phyloP scores from a whole-genome alignment of 2,329 filamentous ascomycete genomes.

The Hirsutella rhossiliensis region DNA sequence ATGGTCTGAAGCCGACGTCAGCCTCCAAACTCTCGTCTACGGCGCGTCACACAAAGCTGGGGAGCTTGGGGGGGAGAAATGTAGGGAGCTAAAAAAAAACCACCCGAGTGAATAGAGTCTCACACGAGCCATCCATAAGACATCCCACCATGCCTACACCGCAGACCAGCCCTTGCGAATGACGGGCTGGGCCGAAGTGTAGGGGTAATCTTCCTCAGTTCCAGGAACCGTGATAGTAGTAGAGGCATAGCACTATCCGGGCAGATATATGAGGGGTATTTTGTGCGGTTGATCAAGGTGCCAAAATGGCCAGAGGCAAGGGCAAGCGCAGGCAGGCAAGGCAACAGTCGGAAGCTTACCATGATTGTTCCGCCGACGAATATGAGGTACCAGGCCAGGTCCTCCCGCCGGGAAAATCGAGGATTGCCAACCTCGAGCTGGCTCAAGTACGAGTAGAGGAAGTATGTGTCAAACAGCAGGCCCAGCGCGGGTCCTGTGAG shows the following conservation, averaged over 20 bases:
- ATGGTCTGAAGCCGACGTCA: slow-evolving; percentile 13
- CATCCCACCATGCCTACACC: slow-evolving; percentile 67
- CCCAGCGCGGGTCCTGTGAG: slow-evolving; percentile 25
- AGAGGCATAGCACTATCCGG: slow-evolving; percentile 54
- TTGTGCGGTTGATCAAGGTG: slow-evolving; percentile 2
- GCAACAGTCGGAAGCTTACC: slow-evolving; percentile 47
- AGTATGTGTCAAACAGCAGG: slow-evolving; percentile 64
- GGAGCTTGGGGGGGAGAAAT: slow-evolving; percentile 22
- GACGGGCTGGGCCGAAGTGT: slow-evolving; percentile 45
- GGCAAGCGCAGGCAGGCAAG: slow-evolving; percentile 6
- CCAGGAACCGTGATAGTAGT: slow-evolving; percentile 76
- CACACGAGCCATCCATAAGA: slow-evolving; percentile 57
- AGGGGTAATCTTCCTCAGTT: slow-evolving; percentile 73
- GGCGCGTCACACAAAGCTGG: slow-evolving; percentile 4
- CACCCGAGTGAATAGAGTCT: slow-evolving; percentile 46
- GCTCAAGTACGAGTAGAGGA: slow-evolving; percentile 63
- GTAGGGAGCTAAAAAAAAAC: slow-evolving; percentile 50
- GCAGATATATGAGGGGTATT: slow-evolving; percentile 56
- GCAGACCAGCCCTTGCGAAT: slow-evolving; percentile 58
- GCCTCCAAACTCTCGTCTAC: slow-evolving; percentile 3
- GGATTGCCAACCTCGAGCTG: slow-evolving; percentile 60
- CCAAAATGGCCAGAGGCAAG: slow-evolving; percentile 4
- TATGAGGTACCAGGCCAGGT: slow-evolving; percentile 68
- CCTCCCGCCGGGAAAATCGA: slow-evolving; percentile 63
- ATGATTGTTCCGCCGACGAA: slow-evolving; percentile 62